Percentiles rank a stretch among this genome's conserved stretches.
Conservation (phyloP, 176 grass and related monocot genomes). For the Luzula sylvatica region DNA sequence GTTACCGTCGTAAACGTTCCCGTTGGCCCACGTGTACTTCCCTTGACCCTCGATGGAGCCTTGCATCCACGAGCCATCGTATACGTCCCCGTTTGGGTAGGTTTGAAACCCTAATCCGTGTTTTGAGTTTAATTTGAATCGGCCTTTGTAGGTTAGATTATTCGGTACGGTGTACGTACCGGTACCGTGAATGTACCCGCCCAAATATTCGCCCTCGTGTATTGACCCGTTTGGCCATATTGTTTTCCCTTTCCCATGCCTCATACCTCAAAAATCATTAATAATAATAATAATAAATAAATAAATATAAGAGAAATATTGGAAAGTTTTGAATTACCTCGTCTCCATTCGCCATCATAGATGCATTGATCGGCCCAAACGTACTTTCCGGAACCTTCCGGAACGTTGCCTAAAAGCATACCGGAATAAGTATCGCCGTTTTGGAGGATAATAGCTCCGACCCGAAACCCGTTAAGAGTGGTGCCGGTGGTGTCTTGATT, state of each 20-base stretch:
- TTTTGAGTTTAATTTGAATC: slow-evolving; percentile 80
- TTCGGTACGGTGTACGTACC: slow-evolving; percentile 52
- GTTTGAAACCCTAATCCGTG: slow-evolving; percentile 81
- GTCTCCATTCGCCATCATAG: slow-evolving; percentile 78
- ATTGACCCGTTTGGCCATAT: slow-evolving; percentile 46
- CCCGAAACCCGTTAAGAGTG: slow-evolving; percentile 37
- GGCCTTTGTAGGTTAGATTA: slow-evolving; percentile 55
- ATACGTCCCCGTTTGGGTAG: slow-evolving; percentile 66
- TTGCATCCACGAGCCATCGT: slow-evolving; percentile 91
- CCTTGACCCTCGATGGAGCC: slow-evolving; percentile 76
- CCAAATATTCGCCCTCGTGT: slow-evolving; percentile 70
- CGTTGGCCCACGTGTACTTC: slow-evolving; percentile 77
- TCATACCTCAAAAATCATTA: slow-evolving; percentile 30
- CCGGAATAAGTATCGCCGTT: slow-evolving; percentile 67
- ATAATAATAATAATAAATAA: no score
- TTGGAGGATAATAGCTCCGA: slow-evolving; percentile 42
- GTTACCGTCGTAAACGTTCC: slow-evolving; percentile 63
- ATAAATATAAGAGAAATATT: no score
- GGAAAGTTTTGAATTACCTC: no score
- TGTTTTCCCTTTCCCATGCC: slow-evolving; percentile 67
- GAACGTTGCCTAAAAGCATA: slow-evolving; percentile 50
- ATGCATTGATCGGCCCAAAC: slow-evolving; percentile 64
- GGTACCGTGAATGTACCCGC: slow-evolving; percentile 73
- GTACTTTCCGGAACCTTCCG: slow-evolving; percentile 71
- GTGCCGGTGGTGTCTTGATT: slow-evolving; percentile 46